Conservation (phyloP, 129 eudicot genomes). For the Cynara cardunculus region DNA sequence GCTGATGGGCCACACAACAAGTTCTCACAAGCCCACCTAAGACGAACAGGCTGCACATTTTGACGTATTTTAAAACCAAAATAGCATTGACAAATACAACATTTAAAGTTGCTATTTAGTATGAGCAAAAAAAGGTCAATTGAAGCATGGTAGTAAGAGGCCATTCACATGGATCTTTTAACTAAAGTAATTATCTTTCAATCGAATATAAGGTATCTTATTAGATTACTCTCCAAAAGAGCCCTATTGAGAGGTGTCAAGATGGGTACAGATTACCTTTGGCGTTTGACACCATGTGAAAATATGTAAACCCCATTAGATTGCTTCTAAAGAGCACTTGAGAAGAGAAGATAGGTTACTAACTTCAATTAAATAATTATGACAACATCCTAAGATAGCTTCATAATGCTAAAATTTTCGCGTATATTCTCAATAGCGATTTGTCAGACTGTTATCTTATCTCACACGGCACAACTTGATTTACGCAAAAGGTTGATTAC, state of each 20-base stretch:
- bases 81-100: not conserved
- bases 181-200: not conserved
- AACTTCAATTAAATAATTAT: no score
- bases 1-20: not conserved
- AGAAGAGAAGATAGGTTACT: no score
- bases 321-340: no score
- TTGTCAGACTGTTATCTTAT: no score
- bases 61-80: slow-evolving; percentile 7
- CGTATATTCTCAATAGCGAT: no score
- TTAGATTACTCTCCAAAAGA: not conserved
- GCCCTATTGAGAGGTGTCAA: not conserved
- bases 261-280: not conserved
- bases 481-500: no score
- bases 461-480: no score
- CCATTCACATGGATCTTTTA: not conserved
- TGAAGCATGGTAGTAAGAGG: not conserved
- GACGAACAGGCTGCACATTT: slow-evolving; percentile 11
- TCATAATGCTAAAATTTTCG: no score
- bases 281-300: not conserved
- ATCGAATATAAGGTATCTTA: no score
- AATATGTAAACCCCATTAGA: not conserved
- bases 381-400: no score
- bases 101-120: not conserved
- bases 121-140: not conserved
- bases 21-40: slow-evolving; percentile 11